These are phyloP conservation scores for Magnusiomyces clavatus DNA, from an alignment of 1,139 yeast species.

Conservation along the genomic window DNA sequence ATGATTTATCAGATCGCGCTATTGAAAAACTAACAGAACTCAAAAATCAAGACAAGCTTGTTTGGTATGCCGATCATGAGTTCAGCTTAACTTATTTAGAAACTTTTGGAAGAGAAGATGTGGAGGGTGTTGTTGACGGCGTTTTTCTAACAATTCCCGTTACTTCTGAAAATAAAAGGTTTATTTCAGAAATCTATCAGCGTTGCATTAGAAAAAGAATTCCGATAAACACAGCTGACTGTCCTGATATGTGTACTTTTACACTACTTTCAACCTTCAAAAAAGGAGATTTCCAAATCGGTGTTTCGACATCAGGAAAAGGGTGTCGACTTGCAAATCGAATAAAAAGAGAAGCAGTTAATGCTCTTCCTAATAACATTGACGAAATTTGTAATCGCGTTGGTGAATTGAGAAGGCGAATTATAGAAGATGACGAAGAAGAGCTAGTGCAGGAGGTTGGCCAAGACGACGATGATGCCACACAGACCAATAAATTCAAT, in stretches of 20 bases:
- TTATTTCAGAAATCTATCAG: conserved; percentile 26
- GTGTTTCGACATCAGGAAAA: conserved; percentile 80
- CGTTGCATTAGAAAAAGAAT: conserved; percentile 57
- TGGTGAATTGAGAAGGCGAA: conserved; percentile 53
- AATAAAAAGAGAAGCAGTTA: conserved; percentile 64
- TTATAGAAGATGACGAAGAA: conserved; percentile 46
- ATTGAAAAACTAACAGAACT: not conserved
- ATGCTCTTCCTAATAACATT: conserved; percentile 59
- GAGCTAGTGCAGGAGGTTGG: conserved; percentile 37
- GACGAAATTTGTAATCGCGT: conserved; percentile 61
- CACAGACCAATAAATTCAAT: conserved; percentile 52
- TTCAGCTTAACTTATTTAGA: conserved; percentile 41
- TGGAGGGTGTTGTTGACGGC: conserved; percentile 58
- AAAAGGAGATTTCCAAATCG: conserved; percentile 72
- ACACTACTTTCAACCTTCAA: conserved; percentile 63
- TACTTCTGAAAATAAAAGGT: too few species aligned
- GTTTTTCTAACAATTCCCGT: conserved; percentile 54
- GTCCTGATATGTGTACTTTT: conserved; percentile 65
- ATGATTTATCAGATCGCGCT: not conserved
- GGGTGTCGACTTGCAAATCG: conserved; percentile 85
- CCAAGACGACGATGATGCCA: conserved; percentile 63
- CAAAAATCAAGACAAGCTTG: conserved; percentile 9
- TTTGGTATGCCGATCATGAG: conserved; percentile 30
- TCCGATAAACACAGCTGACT: conserved; percentile 75
- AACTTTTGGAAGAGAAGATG: conserved; percentile 55